Percentiles rank a stretch among this genome's conserved stretches.
These are phyloP conservation scores for Boletus sp. DNA, from an alignment of 768 basidiomycete species.

Conservation along the genomic window DNA sequence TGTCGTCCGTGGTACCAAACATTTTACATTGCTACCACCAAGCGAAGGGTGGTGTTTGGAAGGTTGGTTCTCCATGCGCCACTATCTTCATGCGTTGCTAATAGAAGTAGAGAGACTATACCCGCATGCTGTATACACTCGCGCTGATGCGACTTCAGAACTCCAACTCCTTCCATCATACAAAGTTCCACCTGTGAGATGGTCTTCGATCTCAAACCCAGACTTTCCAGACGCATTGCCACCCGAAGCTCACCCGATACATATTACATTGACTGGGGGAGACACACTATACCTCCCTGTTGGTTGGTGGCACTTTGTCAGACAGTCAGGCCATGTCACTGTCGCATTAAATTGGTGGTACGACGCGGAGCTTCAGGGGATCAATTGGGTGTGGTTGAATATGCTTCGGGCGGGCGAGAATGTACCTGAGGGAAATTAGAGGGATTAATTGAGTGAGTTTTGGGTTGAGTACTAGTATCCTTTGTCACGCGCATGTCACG, in stretches of 20 bases:
- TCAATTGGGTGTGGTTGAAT: slow-evolving; percentile 66
- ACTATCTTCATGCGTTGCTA: background rate
- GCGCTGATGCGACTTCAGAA: slow-evolving; percentile 25
- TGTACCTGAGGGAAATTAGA: slow-evolving; percentile 34
- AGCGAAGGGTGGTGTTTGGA: slow-evolving; percentile 83
- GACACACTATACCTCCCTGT: slow-evolving; percentile 88
- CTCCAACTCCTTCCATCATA: slow-evolving; percentile 34
- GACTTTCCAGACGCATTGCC: slow-evolving; percentile 46
- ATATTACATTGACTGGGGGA: slow-evolving; percentile 64
- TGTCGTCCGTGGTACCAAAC: slow-evolving; percentile 80
- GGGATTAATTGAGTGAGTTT: background rate
- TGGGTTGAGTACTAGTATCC: background rate
- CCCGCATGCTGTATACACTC: slow-evolving; percentile 65
- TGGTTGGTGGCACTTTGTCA: slow-evolving; percentile 92
- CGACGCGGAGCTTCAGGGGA: slow-evolving; percentile 72
- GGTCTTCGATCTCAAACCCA: slow-evolving; percentile 77
- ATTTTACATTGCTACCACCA: slow-evolving; percentile 84
- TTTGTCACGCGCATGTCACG: slow-evolving; percentile 21
- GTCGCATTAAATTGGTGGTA: slow-evolving; percentile 91
- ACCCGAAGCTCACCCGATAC: slow-evolving; percentile 58
- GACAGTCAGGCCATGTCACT: slow-evolving; percentile 59
- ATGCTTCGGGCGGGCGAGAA: slow-evolving; percentile 47
- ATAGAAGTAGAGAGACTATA: slow-evolving; percentile 51
- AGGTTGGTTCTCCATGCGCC: slow-evolving; percentile 48
- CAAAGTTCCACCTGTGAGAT: slow-evolving; percentile 55